Conservation (phyloP, 495 filamentous ascomycete species). For the Aspergillus bridgeri region DNA sequence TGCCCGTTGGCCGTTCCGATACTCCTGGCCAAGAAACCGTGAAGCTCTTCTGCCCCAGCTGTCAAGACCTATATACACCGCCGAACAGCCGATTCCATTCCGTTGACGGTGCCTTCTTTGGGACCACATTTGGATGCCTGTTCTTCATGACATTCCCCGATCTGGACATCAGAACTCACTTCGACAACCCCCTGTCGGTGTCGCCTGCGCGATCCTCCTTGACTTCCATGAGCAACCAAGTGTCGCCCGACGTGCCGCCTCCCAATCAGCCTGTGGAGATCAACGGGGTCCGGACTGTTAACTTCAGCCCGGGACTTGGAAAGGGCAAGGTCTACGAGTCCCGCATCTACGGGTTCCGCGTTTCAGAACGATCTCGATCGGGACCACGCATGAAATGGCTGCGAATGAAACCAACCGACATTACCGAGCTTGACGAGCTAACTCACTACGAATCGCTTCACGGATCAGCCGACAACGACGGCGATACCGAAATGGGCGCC, state of each 20-base stretch:
- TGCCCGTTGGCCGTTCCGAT: slow-evolving; percentile 90
- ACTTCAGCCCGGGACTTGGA: slow-evolving; percentile 86
- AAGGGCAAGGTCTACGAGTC: slow-evolving; percentile 84
- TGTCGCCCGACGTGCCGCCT: slow-evolving; percentile 26
- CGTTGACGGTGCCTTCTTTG: slow-evolving; percentile 98
- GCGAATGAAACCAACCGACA: slow-evolving; percentile 73
- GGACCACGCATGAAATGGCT: slow-evolving; percentile 98
- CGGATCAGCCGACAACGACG: slow-evolving; percentile 45
- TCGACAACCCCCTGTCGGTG: slow-evolving; percentile 15
- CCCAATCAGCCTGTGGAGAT: slow-evolving; percentile 57
- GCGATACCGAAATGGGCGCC: slow-evolving; percentile 40
- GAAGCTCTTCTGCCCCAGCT: slow-evolving; percentile 95
- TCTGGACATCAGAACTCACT: slow-evolving; percentile 62
- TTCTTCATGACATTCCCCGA: slow-evolving; percentile 99
- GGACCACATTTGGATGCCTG: slow-evolving; percentile 88
- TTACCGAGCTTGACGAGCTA: slow-evolving; percentile 80
- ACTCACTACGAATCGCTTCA: slow-evolving; percentile 43
- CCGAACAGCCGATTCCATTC: slow-evolving; percentile 96
- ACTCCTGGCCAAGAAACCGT: slow-evolving; percentile 96
- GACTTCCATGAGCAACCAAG: slow-evolving; percentile 25
- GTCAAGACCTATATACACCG: slow-evolving; percentile 94
- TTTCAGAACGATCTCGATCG: slow-evolving; percentile 78
- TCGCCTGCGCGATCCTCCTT: slow-evolving; percentile 35
- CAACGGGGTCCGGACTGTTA: slow-evolving; percentile 79
- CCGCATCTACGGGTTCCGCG: slow-evolving; percentile 93